Conservation (phyloP, 1,284 basidiomycete genomes). For the Leccinum solheimii region DNA sequence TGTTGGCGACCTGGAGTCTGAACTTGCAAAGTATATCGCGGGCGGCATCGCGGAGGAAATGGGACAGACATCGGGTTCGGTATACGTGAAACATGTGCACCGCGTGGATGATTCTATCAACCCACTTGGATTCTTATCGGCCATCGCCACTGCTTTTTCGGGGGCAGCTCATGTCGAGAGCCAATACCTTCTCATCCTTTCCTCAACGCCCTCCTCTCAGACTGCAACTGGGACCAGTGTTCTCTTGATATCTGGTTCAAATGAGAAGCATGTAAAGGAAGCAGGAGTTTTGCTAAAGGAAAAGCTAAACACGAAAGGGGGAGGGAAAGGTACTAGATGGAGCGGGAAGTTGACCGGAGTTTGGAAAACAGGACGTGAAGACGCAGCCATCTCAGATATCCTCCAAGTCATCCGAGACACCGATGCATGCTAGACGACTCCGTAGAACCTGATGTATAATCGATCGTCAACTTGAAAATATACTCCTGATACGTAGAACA, state of each 20-base stretch:
- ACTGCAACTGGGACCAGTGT: conserved; percentile 50
- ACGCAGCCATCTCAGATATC: conserved; percentile 41
- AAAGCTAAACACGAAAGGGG: conserved; percentile 60
- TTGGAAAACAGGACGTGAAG: conserved; percentile 50
- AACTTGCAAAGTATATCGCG: conserved; percentile 65
- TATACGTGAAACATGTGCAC: conserved; percentile 51
- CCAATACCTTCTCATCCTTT: conserved; percentile 55
- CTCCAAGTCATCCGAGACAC: conserved; percentile 32
- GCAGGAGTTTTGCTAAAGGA: conserved; percentile 59
- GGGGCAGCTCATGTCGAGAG: conserved; percentile 33
- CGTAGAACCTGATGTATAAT: neutral
- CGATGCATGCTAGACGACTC: neutral
- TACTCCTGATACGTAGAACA: neutral
- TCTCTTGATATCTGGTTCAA: conserved; percentile 60
- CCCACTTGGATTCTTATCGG: conserved; percentile 59
- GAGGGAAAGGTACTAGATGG: conserved; percentile 64
- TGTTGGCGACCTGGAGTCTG: conserved; percentile 62
- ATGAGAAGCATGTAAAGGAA: conserved; percentile 60
- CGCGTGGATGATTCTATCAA: conserved; percentile 63
- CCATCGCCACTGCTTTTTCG: conserved; percentile 53
- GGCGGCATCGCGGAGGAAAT: conserved; percentile 43
- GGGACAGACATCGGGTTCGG: conserved; percentile 19
- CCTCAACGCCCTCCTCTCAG: conserved; percentile 61
- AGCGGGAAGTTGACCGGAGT: conserved; percentile 63
- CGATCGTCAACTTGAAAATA: neutral